phyloP scores from a whole-genome alignment of 2,329 filamentous ascomycete genomes.

The Calonectria pteridis region DNA sequence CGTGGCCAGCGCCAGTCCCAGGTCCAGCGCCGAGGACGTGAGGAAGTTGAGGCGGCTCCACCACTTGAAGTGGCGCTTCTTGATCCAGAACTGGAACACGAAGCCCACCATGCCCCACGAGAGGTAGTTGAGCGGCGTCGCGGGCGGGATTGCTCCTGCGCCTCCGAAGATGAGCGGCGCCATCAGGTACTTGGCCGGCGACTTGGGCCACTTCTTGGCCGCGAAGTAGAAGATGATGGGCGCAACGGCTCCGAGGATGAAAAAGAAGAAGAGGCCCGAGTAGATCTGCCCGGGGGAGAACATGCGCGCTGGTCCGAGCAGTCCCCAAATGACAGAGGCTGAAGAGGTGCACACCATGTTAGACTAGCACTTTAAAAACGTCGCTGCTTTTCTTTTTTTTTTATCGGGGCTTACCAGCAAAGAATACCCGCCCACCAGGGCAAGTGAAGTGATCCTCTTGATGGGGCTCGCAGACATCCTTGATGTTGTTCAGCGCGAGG shows the following conservation, averaged over 20 bases:
- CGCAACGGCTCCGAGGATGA: conserved; percentile 65
- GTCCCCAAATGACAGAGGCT: conserved; percentile 77
- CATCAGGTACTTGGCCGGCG: conserved; percentile 66
- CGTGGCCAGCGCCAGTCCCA: conserved; percentile 75
- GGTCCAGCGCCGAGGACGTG: conserved; percentile 76
- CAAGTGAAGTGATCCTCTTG: conserved; percentile 73
- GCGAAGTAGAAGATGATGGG: conserved; percentile 66
- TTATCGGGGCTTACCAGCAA: conserved; percentile 60
- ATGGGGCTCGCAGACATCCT: conserved; percentile 70
- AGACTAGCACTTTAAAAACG: conserved; percentile 8
- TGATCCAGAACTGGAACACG: conserved; percentile 77
- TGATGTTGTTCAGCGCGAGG: conserved; percentile 70
- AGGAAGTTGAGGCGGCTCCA: conserved; percentile 82
- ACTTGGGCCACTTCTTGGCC: conserved; percentile 64
- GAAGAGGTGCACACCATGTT: conserved; percentile 9
- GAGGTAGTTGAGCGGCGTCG: conserved; percentile 80
- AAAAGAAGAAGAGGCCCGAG: conserved; percentile 70
- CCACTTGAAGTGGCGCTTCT: conserved; percentile 74
- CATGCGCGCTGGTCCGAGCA: conserved; percentile 73
- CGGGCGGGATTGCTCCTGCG: conserved; percentile 69
- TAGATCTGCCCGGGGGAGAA: conserved; percentile 75
- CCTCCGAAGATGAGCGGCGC: conserved; percentile 74
- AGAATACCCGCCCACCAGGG: conserved; percentile 73
- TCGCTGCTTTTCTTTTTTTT: too few relatives aligned
- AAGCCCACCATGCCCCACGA: conserved; percentile 80